Evolutionary conservation across 176 grass and related monocot genomes (phyloP).

Genomic region (Oryza longistaminata): DNA sequence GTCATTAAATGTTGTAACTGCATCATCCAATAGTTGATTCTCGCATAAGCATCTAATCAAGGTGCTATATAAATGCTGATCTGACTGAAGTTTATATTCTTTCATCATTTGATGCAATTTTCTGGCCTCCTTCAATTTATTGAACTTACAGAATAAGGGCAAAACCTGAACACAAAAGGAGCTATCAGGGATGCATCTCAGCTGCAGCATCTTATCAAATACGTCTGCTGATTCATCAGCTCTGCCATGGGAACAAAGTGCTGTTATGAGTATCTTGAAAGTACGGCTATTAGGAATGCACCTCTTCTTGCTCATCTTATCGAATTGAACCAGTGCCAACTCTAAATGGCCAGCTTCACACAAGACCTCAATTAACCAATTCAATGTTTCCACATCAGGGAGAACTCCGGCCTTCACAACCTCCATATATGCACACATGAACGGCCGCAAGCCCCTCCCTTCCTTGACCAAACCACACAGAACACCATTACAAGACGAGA

Average conservation of each 20-base stretch:
- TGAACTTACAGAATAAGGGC: constrained; percentile 54
- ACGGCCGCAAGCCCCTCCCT: constrained; percentile 37
- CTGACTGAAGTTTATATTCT: constrained; percentile 30
- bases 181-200: constrained; percentile 36
- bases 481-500: constrained; percentile 46
- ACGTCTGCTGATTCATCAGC: constrained; percentile 46
- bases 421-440: constrained; percentile 45
- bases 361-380: constrained; percentile 51
- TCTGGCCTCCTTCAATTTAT: constrained; percentile 41
- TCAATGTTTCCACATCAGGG: constrained; percentile 64
- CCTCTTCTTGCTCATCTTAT: constrained; percentile 53
- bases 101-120: constrained; percentile 53
- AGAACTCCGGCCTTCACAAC: constrained; percentile 58
- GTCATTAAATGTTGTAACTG: constrained; percentile 41
- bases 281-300: constrained; percentile 50
- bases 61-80: constrained; percentile 31
- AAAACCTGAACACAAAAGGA: constrained; percentile 54
- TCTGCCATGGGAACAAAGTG: constrained; percentile 38
- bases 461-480: constrained; percentile 46
- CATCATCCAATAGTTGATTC: constrained; percentile 44
- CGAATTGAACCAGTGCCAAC: constrained; percentile 53
- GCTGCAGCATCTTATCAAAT: constrained; percentile 50
- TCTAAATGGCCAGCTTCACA: constrained; percentile 49
- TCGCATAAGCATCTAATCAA: constrained; percentile 51
- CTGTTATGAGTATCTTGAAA: constrained; percentile 54